Evolutionary conservation across 495 filamentous ascomycete genomes (phyloP), one percentile per base, ranked within the genome.

Genomic region (Beverwykella pulmonaria): DNA sequence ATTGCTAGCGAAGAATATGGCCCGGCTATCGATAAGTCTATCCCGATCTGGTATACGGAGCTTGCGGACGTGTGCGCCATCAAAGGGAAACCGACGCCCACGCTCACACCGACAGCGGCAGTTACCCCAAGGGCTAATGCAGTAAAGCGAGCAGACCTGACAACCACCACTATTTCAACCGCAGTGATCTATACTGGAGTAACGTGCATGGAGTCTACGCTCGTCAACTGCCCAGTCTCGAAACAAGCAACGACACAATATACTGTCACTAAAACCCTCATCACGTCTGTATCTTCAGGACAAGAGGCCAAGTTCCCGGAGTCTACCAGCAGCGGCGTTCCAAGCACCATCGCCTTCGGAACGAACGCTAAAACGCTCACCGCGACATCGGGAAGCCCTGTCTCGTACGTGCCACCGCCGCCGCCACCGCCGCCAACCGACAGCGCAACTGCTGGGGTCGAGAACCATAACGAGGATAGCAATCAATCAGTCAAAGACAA

Each of bases 21-120:
- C 6, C 82, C 81, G 1, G 58, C 72, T 9, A 75, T 80, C 6
- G 72, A 75, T 32, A 82, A 79, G 0, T 77, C 77, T 6, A 77
- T 79, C 20, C 80, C 82, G 0, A 73, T 87, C 58, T 87, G 78
- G 64, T 82, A 82, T 71, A 86, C 82, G 2, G 83, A 79, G 0
- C 63, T 86, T 17, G 76, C 79, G 25, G 75, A 77, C 49, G 67
- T 72, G 1, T 87, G 83, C 70, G 81, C 79, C 1, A 59, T 62
- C 23, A 53, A 68, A 32, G 54, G 54, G 7, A 63, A 30, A 12
- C 22, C 65, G 29, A 57, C 53, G 49, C 57, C 63, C 0, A 55
- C 41, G 6, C 15, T 26, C 2, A 56, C 46, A 1, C 27, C 64
- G 7, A 47, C 65, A 2, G 9, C 41, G 6, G 25, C 36, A 0